These are phyloP conservation scores for Haplographium delicatum DNA, from an alignment of 495 filamentous ascomycete genomes.

Conservation along the genomic window DNA sequence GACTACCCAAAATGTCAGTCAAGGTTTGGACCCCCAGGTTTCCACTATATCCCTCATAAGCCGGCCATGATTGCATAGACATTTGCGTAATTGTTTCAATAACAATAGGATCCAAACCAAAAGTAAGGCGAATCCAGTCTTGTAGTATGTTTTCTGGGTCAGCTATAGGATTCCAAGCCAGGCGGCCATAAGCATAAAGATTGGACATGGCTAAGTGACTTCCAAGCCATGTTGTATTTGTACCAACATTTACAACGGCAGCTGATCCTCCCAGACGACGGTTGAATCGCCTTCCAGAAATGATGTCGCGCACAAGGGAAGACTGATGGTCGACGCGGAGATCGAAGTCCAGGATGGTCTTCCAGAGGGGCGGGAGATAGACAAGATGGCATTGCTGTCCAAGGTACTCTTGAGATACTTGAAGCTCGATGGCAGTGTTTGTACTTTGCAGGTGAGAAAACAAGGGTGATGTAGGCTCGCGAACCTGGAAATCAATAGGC, in stretches of 20 bases:
- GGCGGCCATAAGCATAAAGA: constrained; percentile 61
- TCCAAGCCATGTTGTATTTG: constrained; percentile 62
- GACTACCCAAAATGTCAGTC: constrained; percentile 59
- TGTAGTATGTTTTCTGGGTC: constrained; percentile 46
- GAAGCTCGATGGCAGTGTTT: constrained; percentile 55
- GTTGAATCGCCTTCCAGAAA: constrained; percentile 55
- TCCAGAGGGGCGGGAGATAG: constrained; percentile 64
- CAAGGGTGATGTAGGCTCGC: constrained; percentile 63
- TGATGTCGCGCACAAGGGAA: constrained; percentile 49
- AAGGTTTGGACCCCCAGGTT: constrained; percentile 69
- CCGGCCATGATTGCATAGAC: constrained; percentile 64
- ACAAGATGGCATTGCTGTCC: constrained; percentile 67
- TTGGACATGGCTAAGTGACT: constrained; percentile 67
- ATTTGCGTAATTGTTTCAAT: constrained; percentile 55
- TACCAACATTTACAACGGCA: constrained; percentile 65
- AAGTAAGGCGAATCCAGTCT: constrained; percentile 65
- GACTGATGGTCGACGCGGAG: constrained; percentile 51
- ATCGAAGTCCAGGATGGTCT: constrained; percentile 61
- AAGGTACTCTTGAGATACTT: constrained; percentile 65
- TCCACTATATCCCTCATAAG: constrained; percentile 66
- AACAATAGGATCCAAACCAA: constrained; percentile 46
- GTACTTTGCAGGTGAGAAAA: constrained; percentile 60
- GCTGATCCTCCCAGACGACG: constrained; percentile 56
- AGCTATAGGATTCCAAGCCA: constrained; percentile 55
- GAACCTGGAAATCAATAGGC: constrained; percentile 72